Evolutionary conservation across 805 yeast genomes (phyloP), one percentile per base, ranked within the genome.

Genomic region (Saturnispora diversa): DNA sequence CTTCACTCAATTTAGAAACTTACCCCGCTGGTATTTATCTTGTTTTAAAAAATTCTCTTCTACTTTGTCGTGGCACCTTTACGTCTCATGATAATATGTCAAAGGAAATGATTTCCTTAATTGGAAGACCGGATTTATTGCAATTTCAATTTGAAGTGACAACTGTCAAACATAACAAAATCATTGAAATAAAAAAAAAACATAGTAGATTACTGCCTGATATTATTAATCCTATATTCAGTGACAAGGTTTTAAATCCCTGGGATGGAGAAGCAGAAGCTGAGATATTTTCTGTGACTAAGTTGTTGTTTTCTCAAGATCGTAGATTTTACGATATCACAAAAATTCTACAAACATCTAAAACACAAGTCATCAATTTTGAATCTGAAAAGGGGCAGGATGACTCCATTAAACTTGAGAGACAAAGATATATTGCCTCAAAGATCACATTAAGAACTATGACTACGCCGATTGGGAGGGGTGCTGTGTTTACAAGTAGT

Each of bases 241-340:
- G 71, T 36, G 65, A 61, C 22, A 80, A 75, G 16, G 61, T 65
- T 4, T 56, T 74, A 2, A 54, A 70, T 28, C 77, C 86, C 0
- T 77, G 84, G 82, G 84, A 79, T 57, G 81, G 74, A 7, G 82
- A 77, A 37, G 66, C 77, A 1, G 90, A 83, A 50, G 77, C 79
- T 3, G 88, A 80, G 42, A 63, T 81, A 35, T 70, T 79, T 33
- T 72, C 72, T 24, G 70, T 83, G n/a, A 77, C 90, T 1, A 75
- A 74, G 46, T 59, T 82, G 10, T 77, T 88, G 0, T 90, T 86
- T 54, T 75, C 79, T 12, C 70, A 74, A 31, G 97, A 90, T 56
- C 63, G 94, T 34, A 64, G 97, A 35, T 83, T 81, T 53, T 76
- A 74, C 50, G 95, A 88, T 51, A 80, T 83, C 10, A 74, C 88